Conservation (phyloP, 2,329 filamentous ascomycete species). For the Trichoderma oligosporum region DNA sequence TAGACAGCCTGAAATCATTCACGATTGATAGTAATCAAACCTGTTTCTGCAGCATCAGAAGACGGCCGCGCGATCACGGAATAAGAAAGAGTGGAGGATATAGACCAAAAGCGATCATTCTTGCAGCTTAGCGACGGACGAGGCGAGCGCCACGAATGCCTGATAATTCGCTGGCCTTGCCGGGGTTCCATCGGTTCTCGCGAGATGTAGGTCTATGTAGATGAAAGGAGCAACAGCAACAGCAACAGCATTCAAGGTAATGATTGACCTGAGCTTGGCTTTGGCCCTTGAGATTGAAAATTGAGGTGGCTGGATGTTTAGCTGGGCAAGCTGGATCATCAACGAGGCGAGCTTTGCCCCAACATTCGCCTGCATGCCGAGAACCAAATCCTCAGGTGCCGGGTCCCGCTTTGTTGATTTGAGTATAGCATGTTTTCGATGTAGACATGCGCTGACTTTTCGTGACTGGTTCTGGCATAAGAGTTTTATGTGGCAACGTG, state of each 20-base stretch:
- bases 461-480: neutral
- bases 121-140: constrained; percentile 4
- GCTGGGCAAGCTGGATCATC: neutral
- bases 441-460: constrained; percentile 4
- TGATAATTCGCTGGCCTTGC: constrained; percentile 10
- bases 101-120: neutral
- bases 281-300: neutral
- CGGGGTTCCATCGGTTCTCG: constrained; percentile 7
- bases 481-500: constrained; percentile 7
- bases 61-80: constrained; percentile 11
- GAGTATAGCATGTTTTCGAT: neutral
- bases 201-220: neutral
- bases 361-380: neutral
- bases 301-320: constrained; percentile 2
- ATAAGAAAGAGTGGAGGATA: neutral
- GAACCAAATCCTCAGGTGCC: neutral
- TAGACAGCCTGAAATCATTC: no score
- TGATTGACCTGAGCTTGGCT: neutral
- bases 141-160: constrained; percentile 13
- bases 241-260: neutral
- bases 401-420: neutral
- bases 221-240: neutral
- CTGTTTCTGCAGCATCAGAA: constrained; percentile 13
- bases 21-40: neutral
- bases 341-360: neutral